These are phyloP conservation scores for Rhodofomes roseus DNA, from an alignment of 1,284 basidiomycete species.

Conservation along the genomic window DNA sequence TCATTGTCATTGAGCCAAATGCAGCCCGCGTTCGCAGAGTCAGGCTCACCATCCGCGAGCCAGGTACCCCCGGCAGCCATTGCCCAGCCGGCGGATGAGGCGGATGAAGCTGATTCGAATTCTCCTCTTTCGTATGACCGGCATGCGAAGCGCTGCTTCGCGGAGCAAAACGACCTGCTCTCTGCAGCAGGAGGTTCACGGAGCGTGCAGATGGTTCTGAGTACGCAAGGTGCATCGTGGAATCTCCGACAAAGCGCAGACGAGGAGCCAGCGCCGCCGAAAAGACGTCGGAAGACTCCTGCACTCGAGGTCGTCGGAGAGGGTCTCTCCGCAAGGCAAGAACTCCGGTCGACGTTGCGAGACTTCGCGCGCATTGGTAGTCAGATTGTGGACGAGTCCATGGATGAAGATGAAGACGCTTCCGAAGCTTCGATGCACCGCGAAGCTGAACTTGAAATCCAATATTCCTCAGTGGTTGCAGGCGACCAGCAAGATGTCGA, in stretches of 20 bases:
- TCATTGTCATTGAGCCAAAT: not conserved
- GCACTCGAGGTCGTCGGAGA: conserved; percentile 12
- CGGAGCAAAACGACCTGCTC: not conserved
- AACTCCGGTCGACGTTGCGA: conserved; percentile 42
- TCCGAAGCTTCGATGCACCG: not conserved
- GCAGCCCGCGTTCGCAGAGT: not conserved
- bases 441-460: not conserved
- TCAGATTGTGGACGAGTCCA: conserved; percentile 19
- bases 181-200: not conserved
- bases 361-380: conserved; percentile 53
- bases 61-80: not conserved
- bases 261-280: conserved; percentile 16
- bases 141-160: not conserved
- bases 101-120: not conserved
- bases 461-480: conserved; percentile 4
- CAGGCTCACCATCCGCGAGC: conserved; percentile 5
- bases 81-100: not conserved
- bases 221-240: conserved; percentile 45
- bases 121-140: not conserved
- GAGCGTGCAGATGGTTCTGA: conserved; percentile 42
- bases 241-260: conserved; percentile 28
- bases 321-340: conserved; percentile 26
- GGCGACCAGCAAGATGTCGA: conserved; percentile 16
- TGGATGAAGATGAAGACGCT: conserved; percentile 13
- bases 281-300: conserved; percentile 12